Evolutionary conservation across 2,329 filamentous ascomycete genomes (phyloP), one percentile per base, ranked within the genome.

Genomic region (Aureobasidium subglaciale): DNA sequence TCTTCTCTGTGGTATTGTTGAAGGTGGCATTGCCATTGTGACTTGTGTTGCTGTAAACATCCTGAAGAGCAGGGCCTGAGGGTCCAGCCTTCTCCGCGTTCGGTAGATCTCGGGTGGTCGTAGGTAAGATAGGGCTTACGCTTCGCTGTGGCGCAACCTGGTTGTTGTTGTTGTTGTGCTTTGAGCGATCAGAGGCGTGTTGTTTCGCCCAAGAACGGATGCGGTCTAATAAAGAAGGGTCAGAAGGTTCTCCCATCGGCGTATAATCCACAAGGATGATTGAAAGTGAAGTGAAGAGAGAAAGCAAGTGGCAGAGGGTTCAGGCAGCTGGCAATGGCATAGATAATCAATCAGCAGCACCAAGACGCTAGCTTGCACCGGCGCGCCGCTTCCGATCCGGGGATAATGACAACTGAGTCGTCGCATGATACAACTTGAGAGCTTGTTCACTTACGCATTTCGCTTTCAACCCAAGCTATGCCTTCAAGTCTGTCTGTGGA

Each of bases 161-260:
- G 43, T 35, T 48, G 43, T 35, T 45, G 41, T 13, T 53, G 58
- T 60, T 53, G 59, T 60, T 38, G 35, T 55, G 58, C 59, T 63
- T 43, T 9, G 50, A 42, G 37, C 35, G 24, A 4, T 40, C 27
- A 34, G 73, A 70, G 66, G 70, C 71, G 70, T 74, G 69, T 61
- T 71, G 68, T 68, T 68, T 72, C 65, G 71, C 72, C 71, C 73
- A 74, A 63, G 73, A 75, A 69, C 75, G 73, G 69, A 75, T 72
- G 70, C 74, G 76, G 71, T 75, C 73, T 73, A 71, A 66, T 72
- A 74, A 68, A 68, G 73, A 73, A 65, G 72, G 70, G 73, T 80
- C 75, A 71, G 72, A 70, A 65, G 74, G 68, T 73, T 78, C 74
- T 78, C 77, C 77, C 77, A 80, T 80, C 75, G 74, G 64, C 62